Percentiles rank a stretch among this genome's conserved stretches.
These are phyloP conservation scores for Trametes polyzona DNA, from an alignment of 1,284 basidiomycete species.

Conservation along the genomic window DNA sequence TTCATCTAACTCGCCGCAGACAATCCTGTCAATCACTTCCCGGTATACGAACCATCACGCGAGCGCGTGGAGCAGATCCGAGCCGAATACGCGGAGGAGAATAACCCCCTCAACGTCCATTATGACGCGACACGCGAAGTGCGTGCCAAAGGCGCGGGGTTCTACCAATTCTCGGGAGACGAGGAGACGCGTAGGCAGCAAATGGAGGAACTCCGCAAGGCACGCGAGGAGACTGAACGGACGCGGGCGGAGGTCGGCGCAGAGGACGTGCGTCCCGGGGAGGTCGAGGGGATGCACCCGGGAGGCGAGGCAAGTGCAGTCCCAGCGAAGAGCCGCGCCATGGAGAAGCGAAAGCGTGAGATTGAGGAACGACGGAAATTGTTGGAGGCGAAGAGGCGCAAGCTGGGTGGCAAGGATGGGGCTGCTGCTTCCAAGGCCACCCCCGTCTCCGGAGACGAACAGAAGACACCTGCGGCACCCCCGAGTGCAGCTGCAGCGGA, in stretches of 20 bases:
- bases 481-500: conserved; percentile 34
- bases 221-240: conserved; percentile 73
- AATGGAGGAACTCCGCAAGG: conserved; percentile 76
- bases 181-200: conserved; percentile 74
- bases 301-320: conserved; percentile 32
- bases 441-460: neutral
- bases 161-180: conserved; percentile 87
- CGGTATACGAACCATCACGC: conserved; percentile 82
- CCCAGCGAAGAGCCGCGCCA: conserved; percentile 56
- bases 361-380: conserved; percentile 76
- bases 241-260: conserved; percentile 64
- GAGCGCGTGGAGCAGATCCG: conserved; percentile 80
- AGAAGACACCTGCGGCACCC: conserved; percentile 2
- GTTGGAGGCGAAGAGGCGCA: conserved; percentile 81
- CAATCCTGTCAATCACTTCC: conserved; percentile 81
- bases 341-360: conserved; percentile 80
- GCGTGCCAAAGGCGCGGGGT: conserved; percentile 87
- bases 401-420: conserved; percentile 45
- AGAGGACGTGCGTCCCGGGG: conserved; percentile 60
- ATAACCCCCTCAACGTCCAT: conserved; percentile 73
- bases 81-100: conserved; percentile 73
- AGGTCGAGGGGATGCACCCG: conserved; percentile 66
- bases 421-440: neutral
- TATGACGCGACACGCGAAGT: conserved; percentile 86
- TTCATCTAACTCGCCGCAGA: conserved; percentile 45